phyloP scores from a whole-genome alignment of 2,329 filamentous ascomycete genomes.

The Rugonectria rugulosa region DNA sequence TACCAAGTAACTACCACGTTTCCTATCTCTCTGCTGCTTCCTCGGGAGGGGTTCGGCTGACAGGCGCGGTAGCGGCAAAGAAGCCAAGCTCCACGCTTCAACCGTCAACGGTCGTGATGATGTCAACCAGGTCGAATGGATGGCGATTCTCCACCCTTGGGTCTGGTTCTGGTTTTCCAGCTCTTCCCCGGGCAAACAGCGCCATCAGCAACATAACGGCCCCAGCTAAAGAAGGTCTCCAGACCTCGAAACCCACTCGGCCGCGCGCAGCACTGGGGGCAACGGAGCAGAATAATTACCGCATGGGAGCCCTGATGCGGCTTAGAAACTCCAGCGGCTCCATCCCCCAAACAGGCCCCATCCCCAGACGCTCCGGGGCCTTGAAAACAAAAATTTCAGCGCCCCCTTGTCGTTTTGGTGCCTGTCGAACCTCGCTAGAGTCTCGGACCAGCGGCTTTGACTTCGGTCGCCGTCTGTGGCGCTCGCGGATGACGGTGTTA shows the following conservation, averaged over 20 bases:
- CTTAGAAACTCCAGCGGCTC: slow-evolving; percentile 30
- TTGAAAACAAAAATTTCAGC: slow-evolving; percentile 26
- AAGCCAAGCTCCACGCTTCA: slow-evolving; percentile 16
- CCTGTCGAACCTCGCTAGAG: slow-evolving; percentile 9
- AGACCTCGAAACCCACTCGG: slow-evolving; percentile 10
- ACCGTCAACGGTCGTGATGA: slow-evolving; percentile 4
- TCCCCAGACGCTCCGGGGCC: slow-evolving; percentile 12
- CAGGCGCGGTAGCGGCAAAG: slow-evolving; percentile 23
- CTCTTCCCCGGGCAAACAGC: slow-evolving; percentile 31
- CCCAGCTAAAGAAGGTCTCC: neutral
- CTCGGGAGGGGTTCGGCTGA: slow-evolving; percentile 20
- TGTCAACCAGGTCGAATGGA: slow-evolving; percentile 7
- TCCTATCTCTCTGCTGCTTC: neutral
- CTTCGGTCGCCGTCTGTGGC: slow-evolving; percentile 36
- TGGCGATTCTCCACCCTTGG: slow-evolving; percentile 9
- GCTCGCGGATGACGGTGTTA: slow-evolving; percentile 33
- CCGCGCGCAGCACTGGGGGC: slow-evolving; percentile 27
- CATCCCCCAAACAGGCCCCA: slow-evolving; percentile 32
- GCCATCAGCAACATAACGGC: slow-evolving; percentile 1
- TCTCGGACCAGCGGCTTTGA: slow-evolving; percentile 40
- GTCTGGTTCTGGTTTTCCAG: slow-evolving; percentile 27
- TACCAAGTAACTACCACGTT: neutral
- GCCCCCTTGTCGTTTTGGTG: slow-evolving; percentile 8
- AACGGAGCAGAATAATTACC: slow-evolving; percentile 33
- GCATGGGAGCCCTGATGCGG: slow-evolving; percentile 32